Base-by-base conservation (phyloP, 2,329 filamentous ascomycete genomes). In the Podosphaera aphanis region DNA sequence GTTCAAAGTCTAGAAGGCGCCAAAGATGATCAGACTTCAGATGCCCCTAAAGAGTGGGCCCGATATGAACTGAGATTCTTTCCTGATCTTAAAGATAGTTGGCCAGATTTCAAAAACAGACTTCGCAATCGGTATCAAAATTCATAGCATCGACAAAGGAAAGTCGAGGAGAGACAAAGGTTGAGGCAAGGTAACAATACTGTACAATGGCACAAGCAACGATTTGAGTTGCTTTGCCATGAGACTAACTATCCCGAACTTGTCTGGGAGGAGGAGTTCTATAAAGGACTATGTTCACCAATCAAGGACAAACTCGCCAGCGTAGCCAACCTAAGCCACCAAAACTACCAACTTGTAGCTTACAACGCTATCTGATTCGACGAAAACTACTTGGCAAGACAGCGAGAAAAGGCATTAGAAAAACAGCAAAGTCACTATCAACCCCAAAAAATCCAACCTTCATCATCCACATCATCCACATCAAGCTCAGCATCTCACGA, bases 11-110 rank as follows among this genome's bases (percentile, higher is more conserved):
- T 36, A n/a, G 43, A 44, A 23, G 31, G 29, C 23, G 29, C 31
- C 10, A 4, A 15, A 36, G 31, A 44, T 23, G 23, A 23, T 16
- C 1, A 18, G 23, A 23, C 29, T 5, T 44, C 43, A 3, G 27
- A 44, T n/a, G 43, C 20, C n/a, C 31, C 43, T 11, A 44, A 44
- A 25, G 43, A 44, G n/a, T 36, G 29, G 31, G 43, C 43, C 16
- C 29, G 43, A 13, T 16, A 18, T 11, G n/a, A 33, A n/a, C 13
- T 44, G 19, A n/a, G 15, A 20, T 8, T 23, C 5, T 35, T 20
- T 6, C 42, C 42, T 1, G 6, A 19, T 5, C 16, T 35, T 20
- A 44, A 20, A 20, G 29, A 44, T 6, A 23, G 35, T 13, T 44
- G 27, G 42, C 16, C 13, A n/a, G 29, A 3, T 19, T 44, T 35